Base-by-base conservation (phyloP, 129 eudicot species). In the Calendula officinalis region DNA sequence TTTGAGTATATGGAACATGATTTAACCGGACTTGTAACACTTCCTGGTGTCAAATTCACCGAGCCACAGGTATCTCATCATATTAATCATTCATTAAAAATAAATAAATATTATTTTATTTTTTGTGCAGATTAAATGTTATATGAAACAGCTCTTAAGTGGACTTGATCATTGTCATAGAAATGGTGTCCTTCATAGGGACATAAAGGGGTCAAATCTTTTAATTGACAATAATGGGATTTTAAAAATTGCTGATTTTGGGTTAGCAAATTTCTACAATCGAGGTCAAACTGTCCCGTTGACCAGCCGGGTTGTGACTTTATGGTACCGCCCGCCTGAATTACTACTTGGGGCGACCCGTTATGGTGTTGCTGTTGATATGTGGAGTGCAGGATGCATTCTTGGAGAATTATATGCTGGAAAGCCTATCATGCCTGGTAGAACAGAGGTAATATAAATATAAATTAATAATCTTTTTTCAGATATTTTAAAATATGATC, bases 1-100 rank as follows among this genome's bases (percentile, higher is more conserved):
- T 84, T 90, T 57, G 95, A 90, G 75, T 90, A 90, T 48, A 90
- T 90, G 97, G 97, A 90, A 73, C 97, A 91, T 61, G 97, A 91
- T 73, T 84, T 91, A 48, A 87, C 92, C 1, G 97, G 97, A 50
- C 77, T 91, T 58, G 85, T 90, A 48, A 81, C 97, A 30, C 82
- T 86, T 47, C 97, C 97, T 8, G 97, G 90, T 36, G 63, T 78
- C 56, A 91, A 82, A 78, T 84, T 91, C 73, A 83, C 92, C 0
- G 97, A 91, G 66, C 86, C 95, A 48, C 97, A 91, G 95, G 97
- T 89, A 51, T 53, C 58, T 51, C 27, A 60, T 38, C 11, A 38
- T 48, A 17, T 10, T 17, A 34, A 11, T 16, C 13, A 68, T 68
- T 56, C 7, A 27, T 2, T 56, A 5, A 14, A 6, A 5, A 9